Base-by-base conservation (phyloP, 2,329 filamentous ascomycete genomes). In the Apiospora aurea region DNA sequence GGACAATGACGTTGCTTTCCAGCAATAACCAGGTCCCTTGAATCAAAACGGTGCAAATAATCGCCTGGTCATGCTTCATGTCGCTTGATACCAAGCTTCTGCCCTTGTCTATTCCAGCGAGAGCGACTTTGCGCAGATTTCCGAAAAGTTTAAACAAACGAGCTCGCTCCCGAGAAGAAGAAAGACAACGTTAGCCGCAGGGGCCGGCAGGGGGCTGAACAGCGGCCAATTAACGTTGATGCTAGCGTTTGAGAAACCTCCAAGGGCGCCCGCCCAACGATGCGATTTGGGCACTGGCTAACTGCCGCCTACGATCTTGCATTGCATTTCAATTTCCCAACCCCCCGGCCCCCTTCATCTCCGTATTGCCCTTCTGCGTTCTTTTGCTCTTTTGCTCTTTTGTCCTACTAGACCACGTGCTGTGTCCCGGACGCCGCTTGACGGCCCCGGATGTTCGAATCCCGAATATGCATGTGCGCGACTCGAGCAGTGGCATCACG, bases 141-240 rank as follows among this genome's bases (percentile, higher is more conserved):
- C 34, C 34, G 57, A 64, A 64, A 64, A 21, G 57, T 5, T 41
- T n/a, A n/a, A n/a, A n/a, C n/a, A 38, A 64, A 41, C 13, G 34
- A 8, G 34, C 34, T 38, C 29, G 53, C 53, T 16, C 29, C 18
- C 8, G 16, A 53, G 10, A 57, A 16, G 6, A 61, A 18, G 11
- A 13, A 61, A 18, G 16, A 14, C 16, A 2, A 34, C n/a, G 53
- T 34, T 16, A 29, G 51, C 14, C 26, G 24, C 6, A 29, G 51
- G 13, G 5, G 24, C 14, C 34, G 13, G 6, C n/a, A n/a, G n/a
- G n/a, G 29, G 2, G 5, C 16, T 21, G 21, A 61, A 21, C n/a
- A 53, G 49, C n/a, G 24, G 4, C 53, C 8, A 34, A 1, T 64
- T 64, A 64, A 64, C 57, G 57, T 64, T 64, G 57, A 64, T 64